Percentiles rank a stretch among this genome's conserved stretches.
Conservation (phyloP, 176 grass and related monocot species). For the Oryza australiensis region DNA sequence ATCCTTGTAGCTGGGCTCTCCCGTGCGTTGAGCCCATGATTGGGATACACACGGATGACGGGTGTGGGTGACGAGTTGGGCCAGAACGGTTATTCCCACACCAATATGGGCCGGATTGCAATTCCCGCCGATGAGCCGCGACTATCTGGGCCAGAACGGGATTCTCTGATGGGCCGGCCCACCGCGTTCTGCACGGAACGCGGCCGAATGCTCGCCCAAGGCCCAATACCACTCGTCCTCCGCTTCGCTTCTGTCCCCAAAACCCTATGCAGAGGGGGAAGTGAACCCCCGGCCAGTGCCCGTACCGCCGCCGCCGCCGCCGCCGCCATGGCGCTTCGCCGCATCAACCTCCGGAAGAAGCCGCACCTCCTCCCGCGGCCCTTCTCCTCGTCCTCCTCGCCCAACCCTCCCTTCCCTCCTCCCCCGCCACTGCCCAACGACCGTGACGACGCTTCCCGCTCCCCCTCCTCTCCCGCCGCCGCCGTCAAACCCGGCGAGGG, state of each 20-base stretch:
- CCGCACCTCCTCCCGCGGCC: conserved; percentile 16
- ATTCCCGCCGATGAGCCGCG: too few relatives aligned
- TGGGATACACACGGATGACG: too few relatives aligned
- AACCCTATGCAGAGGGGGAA: conserved; percentile 27
- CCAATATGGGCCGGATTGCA: too few relatives aligned
- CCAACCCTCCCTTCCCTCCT: conserved; percentile 27
- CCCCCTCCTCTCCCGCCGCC: background rate
- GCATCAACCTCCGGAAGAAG: conserved; percentile 24
- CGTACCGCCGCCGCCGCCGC: background rate
- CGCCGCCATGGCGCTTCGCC: conserved; percentile 52
- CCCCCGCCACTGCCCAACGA: conserved; percentile 6
- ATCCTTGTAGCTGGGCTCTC: too few relatives aligned
- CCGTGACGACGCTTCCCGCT: conserved; percentile 14
- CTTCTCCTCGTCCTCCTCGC: conserved; percentile 37
- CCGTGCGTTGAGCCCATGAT: too few relatives aligned
- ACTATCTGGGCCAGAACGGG: too few relatives aligned
- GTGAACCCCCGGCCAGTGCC: background rate
- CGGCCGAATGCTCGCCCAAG: too few relatives aligned
- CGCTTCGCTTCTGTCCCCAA: background rate
- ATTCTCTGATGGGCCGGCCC: background rate
- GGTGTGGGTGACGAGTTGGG: too few relatives aligned
- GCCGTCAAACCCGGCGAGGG: conserved; percentile 9
- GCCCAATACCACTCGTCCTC: background rate
- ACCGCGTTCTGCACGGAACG: background rate
- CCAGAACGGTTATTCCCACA: too few relatives aligned